A percentile compares a stretch with the other conserved stretches of the same genome.
Conservation (phyloP, 495 filamentous ascomycete genomes). For the Penicillium pulvis region DNA sequence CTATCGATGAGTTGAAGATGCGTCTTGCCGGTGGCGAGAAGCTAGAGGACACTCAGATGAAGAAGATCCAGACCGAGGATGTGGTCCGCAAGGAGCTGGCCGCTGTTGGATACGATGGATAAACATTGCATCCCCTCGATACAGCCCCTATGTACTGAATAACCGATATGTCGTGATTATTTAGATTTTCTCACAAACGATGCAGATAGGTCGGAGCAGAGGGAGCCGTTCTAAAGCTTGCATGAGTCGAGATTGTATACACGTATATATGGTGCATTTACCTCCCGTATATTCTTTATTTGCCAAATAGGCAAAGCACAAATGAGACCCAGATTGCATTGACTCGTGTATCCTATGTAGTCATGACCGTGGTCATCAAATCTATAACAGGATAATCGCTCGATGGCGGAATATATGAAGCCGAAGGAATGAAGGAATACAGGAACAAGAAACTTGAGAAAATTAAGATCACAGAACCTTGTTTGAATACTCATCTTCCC, state of each 20-base stretch:
- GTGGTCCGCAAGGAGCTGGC: conserved; percentile 79
- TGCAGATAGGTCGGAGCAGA: background rate
- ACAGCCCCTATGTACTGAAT: background rate
- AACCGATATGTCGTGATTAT: background rate
- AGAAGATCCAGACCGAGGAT: conserved; percentile 92
- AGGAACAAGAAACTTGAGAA: too few relatives aligned
- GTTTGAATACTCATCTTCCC: too few relatives aligned
- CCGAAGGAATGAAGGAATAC: too few relatives aligned
- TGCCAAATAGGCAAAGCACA: background rate
- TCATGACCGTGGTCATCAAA: background rate
- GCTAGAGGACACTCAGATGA: conserved; percentile 95
- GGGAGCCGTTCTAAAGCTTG: background rate
- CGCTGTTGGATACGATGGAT: conserved; percentile 56
- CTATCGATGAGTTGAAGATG: conserved; percentile 98
- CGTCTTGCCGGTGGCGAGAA: conserved; percentile 91
- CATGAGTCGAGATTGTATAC: background rate
- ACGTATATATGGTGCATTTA: conserved; percentile 1
- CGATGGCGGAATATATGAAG: too few relatives aligned
- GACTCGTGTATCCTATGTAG: background rate
- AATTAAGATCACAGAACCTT: too few relatives aligned
- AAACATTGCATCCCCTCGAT: background rate
- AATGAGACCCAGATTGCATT: background rate
- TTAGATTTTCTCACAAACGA: background rate
- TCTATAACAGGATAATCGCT: too few relatives aligned
- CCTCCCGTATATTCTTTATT: background rate